Evolutionary conservation across 192 early-diverging fungal species (phyloP), one percentile per base, ranked within the genome.

Genomic region (Martensiomyces pterosporus): DNA sequence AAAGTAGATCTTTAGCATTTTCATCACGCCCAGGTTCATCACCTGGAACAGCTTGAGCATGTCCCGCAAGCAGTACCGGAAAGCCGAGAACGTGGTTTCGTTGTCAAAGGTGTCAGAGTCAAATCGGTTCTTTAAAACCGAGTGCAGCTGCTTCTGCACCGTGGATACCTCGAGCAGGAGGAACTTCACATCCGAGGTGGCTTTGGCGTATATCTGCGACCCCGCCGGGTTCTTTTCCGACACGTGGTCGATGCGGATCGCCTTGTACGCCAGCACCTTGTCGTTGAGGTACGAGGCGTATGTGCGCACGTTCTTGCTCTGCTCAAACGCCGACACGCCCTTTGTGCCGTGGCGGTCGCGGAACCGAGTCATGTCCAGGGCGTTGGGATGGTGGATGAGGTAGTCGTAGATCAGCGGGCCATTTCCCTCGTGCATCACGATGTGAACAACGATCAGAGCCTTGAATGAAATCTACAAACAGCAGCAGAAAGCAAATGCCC

Each of bases 1-100:
- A 60, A 78, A 78, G 29, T 78, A 78, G n/a, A 59, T 61, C 51
- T 74, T 75, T 55, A 79, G 77, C 67, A 79, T 75, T 46, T 75
- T 79, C 56, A 79, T 79, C 33, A 79, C 72, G 44, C 77, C 77
- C 37, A 56, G 57, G 38, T 79, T 79, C 72, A 75, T 71, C n/a
- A 75, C 66, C 42, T 79, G 77, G 60, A 75, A 79, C 29, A 79
- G 60, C 45, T 70, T 75, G n/a, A 79, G 59, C 59, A 74, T 57
- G 47, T 79, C 77, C 8, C 72, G 66, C 44, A 79, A 41, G 19
- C 74, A 57, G 43, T 71, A 64, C 27, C 72, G 64, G 37, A 79
- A 75, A 1, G 71, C 71, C 3, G 67, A 64, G 24, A 79, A 75
- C 0, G 77, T 75, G 0, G 68, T 63, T 27, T 79, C 77, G 48